A percentile compares a stretch with the other conserved stretches of the same genome.
Evolutionary conservation across 2,329 filamentous ascomycete genomes (phyloP).

Genomic region (Scleromitrula shiraiana): DNA sequence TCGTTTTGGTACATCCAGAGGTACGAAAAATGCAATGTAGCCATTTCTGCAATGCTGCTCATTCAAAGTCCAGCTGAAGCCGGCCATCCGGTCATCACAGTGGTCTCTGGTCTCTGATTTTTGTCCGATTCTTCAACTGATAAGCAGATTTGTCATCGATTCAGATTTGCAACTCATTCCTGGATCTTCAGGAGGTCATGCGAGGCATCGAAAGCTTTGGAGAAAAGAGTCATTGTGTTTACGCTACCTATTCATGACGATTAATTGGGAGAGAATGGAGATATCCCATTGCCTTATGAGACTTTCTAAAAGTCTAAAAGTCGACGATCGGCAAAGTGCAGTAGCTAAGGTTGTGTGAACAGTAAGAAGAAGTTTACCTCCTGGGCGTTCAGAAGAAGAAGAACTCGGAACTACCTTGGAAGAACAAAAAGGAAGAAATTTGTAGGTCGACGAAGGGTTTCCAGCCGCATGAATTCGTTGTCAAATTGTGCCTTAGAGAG

Average conservation of each 20-base stretch:
- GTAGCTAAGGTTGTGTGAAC: not conserved
- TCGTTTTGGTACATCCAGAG: not conserved
- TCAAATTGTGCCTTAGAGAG: slow-evolving; percentile 6
- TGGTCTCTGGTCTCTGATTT: not conserved
- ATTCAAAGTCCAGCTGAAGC: slow-evolving; percentile 2
- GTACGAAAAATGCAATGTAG: slow-evolving; percentile 1
- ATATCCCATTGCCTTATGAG: slow-evolving; percentile 3
- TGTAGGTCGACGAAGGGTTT: slow-evolving; percentile 6
- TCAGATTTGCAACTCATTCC: slow-evolving; percentile 3
- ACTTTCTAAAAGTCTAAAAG: no score
- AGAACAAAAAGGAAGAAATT: not conserved
- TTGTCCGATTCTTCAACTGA: not conserved
- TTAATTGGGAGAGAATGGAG: not conserved
- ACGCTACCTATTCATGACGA: not conserved
- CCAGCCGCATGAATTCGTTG: slow-evolving; percentile 17
- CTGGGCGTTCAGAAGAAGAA: not conserved
- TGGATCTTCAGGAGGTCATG: slow-evolving; percentile 9
- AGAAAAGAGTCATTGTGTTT: not conserved
- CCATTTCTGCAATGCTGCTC: not conserved
- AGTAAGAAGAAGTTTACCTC: slow-evolving; percentile 7
- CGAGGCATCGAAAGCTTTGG: slow-evolving; percentile 1
- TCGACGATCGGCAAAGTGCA: slow-evolving; percentile 6
- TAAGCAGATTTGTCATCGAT: not conserved
- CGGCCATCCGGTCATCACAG: slow-evolving; percentile 1
- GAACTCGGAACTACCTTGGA: no score